Evolutionary conservation across 2,329 filamentous ascomycete genomes (phyloP), one percentile per base, ranked within the genome.

Genomic region (Botryotinia narcissicola): DNA sequence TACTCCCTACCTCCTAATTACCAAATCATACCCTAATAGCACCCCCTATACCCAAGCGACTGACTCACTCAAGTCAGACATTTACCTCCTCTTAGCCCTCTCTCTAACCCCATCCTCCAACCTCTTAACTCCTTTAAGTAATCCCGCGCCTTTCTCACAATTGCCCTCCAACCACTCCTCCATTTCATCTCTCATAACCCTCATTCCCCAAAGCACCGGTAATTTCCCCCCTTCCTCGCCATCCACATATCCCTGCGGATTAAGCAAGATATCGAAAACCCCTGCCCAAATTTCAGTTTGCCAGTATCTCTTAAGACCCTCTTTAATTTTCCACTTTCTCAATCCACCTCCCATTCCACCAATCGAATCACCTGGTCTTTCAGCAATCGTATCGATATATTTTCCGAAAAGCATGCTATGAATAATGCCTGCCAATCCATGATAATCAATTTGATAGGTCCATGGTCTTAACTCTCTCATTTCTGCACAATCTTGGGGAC

Each of bases 381-480:
- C 86, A 51, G 87, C 86, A 70, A 87, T 84, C 0, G 94, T 97
- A 81, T 97, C 93, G 79, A 99, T 96, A 83, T 98, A 98, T 80
- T 93, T 94, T 16, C 96, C 95, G 81, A 98, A 99, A 5, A 99
- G 88, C 78, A 99, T 88, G 61, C 90, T 92, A 83, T 99, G 94
- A 7, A 98, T 86, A 37, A 93, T 93, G 7, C 94, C 94, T 0
- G 96, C 96, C 0, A 98, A 87, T 20, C 96, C 96, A 82, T 97
- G 93, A 79, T 98, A 97, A 84, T 99, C 96, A 77, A 98, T 93
- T 82, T 99, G 96, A 85, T 94, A 98, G 1, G 95, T 98, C 96
- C 96, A 99, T 0, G 95, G 94, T 1, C 95, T 88, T 73, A 94
- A 89, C 83, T 99, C 95, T 64, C 95, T 92, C 89, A 98, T 97